Base-by-base conservation (phyloP, 495 filamentous ascomycete species). In the Pseudoneurospora amorphoporcata region DNA sequence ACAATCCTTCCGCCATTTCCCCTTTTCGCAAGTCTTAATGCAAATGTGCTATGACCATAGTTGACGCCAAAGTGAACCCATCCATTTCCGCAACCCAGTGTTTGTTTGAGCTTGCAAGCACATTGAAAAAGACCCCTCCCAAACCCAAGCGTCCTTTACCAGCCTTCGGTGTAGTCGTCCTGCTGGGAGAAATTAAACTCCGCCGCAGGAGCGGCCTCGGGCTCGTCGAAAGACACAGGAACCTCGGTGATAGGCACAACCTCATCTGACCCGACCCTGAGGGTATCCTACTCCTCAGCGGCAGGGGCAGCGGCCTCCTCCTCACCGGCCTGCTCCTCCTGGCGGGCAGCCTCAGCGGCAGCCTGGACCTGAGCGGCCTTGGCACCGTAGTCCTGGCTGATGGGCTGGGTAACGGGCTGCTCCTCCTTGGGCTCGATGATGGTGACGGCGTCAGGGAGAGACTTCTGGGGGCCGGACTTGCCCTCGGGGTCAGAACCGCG, bases 401-500 rank as follows among this genome's bases (percentile, higher is more conserved):
- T 91, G 79, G 95, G 95, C 85, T 97, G 93, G 75, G 96, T 90
- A 74, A 97, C 91, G 79, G 91, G 90, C 77, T 92, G 88, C 89
- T 99, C 95, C 85, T 98, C 95, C 92, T 99, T 99, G 85, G 95
- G 95, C 89, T 98, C 96, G 85, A 98, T 97, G 87, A 99, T 93
- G 81, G 94, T 98, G 83, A 99, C 95, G 82, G 93, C 92, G 85
- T 99, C 95, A 76, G 95, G 95, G 72, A 99, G 91, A 76, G 94
- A 91, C 88, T 98, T 98, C 85, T 92, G 91, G 75, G 95, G 94
- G 76, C 96, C 96, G 80, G 92, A 88, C 90, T 99, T 99, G 89
- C 95, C 95, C 87, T 99, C 95, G 81, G 96, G 95, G 87, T 99
- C 95, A 81, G 92, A 95, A 81, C 96, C 96, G 84, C 95, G 95